These are phyloP conservation scores for Lagenidium giganteum DNA, from an alignment of 352 stramenopile species.

Conservation along the genomic window DNA sequence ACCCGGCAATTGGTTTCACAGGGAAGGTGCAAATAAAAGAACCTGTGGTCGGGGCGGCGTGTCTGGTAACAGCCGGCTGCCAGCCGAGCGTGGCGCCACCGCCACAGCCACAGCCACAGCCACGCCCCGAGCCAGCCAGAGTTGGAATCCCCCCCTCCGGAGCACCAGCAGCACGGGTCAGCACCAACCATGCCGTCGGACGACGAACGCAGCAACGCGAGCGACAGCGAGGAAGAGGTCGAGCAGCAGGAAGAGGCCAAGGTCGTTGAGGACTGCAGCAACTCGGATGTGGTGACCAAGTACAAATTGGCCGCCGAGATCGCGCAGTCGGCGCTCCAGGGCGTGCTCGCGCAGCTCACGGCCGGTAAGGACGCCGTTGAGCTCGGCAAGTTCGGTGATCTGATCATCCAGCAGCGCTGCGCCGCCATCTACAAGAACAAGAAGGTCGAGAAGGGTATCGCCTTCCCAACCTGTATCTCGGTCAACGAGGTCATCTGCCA, in stretches of 20 bases:
- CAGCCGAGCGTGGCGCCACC: too few species aligned
- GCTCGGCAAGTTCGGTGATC: constrained; percentile 91
- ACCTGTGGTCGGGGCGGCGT: too few species aligned
- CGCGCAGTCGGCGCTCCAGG: constrained; percentile 95
- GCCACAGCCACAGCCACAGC: too few species aligned
- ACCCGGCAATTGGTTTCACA: too few species aligned
- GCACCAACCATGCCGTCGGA: constrained; percentile 35
- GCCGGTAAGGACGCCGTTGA: constrained; percentile 94
- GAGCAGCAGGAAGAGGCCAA: constrained; percentile 54
- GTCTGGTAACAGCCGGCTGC: too few species aligned
- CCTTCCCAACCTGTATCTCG: constrained; percentile 98
- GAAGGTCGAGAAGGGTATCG: constrained; percentile 97
- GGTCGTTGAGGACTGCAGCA: constrained; percentile 80
- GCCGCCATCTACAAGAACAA: constrained; percentile 96
- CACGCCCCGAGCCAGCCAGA: too few species aligned
- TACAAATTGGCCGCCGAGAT: constrained; percentile 99
- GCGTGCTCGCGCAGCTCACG: constrained; percentile 92
- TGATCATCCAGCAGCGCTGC: constrained; percentile 78
- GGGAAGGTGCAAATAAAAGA: too few species aligned
- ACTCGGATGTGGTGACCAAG: constrained; percentile 93
- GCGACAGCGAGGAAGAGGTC: constrained; percentile 75
- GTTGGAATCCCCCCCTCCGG: too few species aligned
- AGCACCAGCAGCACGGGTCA: too few species aligned
- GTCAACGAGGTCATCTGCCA: constrained; percentile 99
- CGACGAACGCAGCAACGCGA: constrained; percentile 44